A percentile compares a stretch with the other conserved stretches of the same genome.
phyloP scores from a whole-genome alignment of 2,329 filamentous ascomycete species.

The Epichloe sp. region DNA sequence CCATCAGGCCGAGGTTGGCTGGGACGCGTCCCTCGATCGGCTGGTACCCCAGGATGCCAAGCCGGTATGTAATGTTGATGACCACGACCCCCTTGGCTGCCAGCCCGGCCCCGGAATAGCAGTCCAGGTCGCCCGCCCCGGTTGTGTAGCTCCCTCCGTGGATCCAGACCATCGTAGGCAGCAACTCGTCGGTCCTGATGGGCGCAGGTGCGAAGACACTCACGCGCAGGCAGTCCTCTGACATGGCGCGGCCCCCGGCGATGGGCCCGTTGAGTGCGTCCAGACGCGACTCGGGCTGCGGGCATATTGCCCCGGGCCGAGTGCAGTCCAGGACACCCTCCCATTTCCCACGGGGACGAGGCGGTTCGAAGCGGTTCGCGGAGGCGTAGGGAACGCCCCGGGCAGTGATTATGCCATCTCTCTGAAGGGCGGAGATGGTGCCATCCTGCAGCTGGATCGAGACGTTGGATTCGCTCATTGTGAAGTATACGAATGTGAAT shows the following conservation, averaged over 20 bases:
- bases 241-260: too few species aligned
- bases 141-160: slow-evolving; percentile 13
- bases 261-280: too few species aligned
- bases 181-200: slow-evolving; percentile 8
- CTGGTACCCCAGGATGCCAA: slow-evolving; percentile 22
- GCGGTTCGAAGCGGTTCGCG: slow-evolving; percentile 8
- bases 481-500: too few species aligned
- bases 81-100: slow-evolving; percentile 12
- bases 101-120: slow-evolving; percentile 5
- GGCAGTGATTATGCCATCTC: slow-evolving; percentile 4
- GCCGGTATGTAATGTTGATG: slow-evolving; percentile 22
- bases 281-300: slow-evolving; percentile 5
- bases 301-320: slow-evolving; percentile 7
- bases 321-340: slow-evolving; percentile 5
- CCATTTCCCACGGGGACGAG: slow-evolving; percentile 5
- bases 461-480: background rate
- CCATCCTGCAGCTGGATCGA: slow-evolving; percentile 6
- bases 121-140: slow-evolving; percentile 6
- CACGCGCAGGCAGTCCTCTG: slow-evolving; percentile 9
- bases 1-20: slow-evolving; percentile 44
- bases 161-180: slow-evolving; percentile 11
- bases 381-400: slow-evolving; percentile 7
- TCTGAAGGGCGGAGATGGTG: slow-evolving; percentile 3
- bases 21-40: slow-evolving; percentile 10
- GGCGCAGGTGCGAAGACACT: slow-evolving; percentile 5